Evolutionary conservation across 345 rosid species (phyloP), one percentile per base, ranked within the genome.

Genomic region (Sisymbrium irio): DNA sequence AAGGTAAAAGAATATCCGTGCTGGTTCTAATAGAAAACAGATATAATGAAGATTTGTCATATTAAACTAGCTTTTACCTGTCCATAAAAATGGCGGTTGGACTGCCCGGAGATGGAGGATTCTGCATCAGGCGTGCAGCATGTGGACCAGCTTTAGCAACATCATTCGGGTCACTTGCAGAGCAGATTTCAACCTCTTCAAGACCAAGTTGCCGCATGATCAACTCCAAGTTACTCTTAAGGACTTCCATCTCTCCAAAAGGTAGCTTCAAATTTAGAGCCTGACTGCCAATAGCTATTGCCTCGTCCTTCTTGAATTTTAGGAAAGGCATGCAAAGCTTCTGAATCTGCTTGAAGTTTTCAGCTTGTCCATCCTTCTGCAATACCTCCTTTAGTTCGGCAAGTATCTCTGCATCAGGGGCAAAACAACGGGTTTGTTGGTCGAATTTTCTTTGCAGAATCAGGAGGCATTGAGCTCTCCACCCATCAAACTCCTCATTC

Each of bases 261-360:
- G 96, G 90, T 5, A 91, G 82, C 80, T 69, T 86, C 83, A 95
- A 77, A 81, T 92, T 88, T 77, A 95, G 81, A 58, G 96, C 91
- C 44, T 87, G 89, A 45, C 58, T 55, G 22, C 97, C 99, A 5
- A 95, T 71, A 54, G 86, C 75, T 54, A 80, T 69, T 4, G 92
- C 85, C 81, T 95, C 88, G 41, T 88, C 88, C 82, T 86, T 92
- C 85, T 92, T 95, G 71, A 92, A 92, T 72, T 85, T 92, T 79
- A 95, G 66, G 86, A 92, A 92, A 55, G 97, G 97, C 97, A 90
- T 86, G 71, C 96, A 91, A 22, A 77, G 82, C 72, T 91, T 94
- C 74, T 86, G 90, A 30, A 76, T 84, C 50, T 85, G 83, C 71
- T 83, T 88, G 59, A 89, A 83, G 78, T 89, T 83, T n/a, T 79